A percentile compares a stretch with the other conserved stretches of the same genome.
These are phyloP conservation scores for Coleophoma cylindrospora DNA, from an alignment of 2,329 filamentous ascomycete species.

Conservation along the genomic window DNA sequence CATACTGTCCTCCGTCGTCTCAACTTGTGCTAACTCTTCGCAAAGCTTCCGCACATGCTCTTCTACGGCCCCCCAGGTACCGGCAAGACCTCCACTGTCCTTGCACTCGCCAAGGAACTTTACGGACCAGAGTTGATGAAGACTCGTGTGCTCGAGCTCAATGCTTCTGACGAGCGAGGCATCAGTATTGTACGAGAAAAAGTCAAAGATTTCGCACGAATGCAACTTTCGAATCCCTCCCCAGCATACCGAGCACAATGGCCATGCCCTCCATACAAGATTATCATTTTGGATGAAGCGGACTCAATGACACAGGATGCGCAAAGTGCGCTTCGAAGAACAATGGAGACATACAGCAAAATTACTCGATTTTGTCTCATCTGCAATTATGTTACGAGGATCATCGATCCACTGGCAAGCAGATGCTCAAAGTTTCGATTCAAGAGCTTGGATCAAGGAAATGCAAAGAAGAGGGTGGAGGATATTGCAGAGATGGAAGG, in stretches of 20 bases:
- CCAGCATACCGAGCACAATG: constrained; percentile 65
- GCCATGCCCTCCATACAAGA: constrained; percentile 96
- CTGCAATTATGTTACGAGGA: constrained; percentile 97
- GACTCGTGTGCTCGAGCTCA: constrained; percentile 94
- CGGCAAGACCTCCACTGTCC: constrained; percentile 95
- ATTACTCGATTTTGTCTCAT: constrained; percentile 97
- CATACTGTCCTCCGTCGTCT: constrained; percentile 12
- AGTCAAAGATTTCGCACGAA: constrained; percentile 95
- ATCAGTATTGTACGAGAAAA: constrained; percentile 97
- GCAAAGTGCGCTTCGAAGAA: constrained; percentile 84
- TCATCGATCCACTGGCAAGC: constrained; percentile 92
- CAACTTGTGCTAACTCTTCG: constrained; percentile 7
- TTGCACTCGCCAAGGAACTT: constrained; percentile 94
- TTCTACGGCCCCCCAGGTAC: constrained; percentile 98
- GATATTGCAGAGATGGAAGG: constrained; percentile 79
- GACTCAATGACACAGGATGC: constrained; percentile 99
- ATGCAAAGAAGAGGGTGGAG: constrained; percentile 72
- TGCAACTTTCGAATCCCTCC: constrained; percentile 79
- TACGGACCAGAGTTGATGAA: constrained; percentile 94
- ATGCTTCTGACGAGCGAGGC: constrained; percentile 97
- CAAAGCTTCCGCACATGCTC: constrained; percentile 93
- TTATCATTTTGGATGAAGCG: constrained; percentile 96
- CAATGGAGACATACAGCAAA: constrained; percentile 97
- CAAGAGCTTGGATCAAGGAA: constrained; percentile 87
- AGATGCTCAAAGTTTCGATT: constrained; percentile 97